phyloP scores from a whole-genome alignment of 2,329 filamentous ascomycete species.

The Ascomycota sp. region DNA sequence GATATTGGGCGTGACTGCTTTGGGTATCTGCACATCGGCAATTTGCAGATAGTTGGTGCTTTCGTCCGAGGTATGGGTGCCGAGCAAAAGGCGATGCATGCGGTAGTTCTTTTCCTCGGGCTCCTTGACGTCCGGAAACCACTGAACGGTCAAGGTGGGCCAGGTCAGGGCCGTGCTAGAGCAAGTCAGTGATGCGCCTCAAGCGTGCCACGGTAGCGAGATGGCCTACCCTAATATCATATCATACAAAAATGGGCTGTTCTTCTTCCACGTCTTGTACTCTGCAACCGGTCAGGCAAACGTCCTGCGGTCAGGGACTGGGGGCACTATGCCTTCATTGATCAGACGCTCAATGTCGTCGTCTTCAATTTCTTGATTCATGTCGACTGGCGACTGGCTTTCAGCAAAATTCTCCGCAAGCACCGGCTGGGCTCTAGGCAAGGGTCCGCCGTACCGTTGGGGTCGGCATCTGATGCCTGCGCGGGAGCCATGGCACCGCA shows the following conservation, averaged over 20 bases:
- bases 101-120: constrained; percentile 69
- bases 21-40: constrained; percentile 80
- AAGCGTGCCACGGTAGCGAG: not conserved
- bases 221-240: constrained; percentile 56
- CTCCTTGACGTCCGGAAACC: constrained; percentile 87
- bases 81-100: constrained; percentile 72
- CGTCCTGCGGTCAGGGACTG: no score
- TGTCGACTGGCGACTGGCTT: constrained; percentile 10
- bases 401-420: not conserved
- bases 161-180: constrained; percentile 76
- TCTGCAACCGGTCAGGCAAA: constrained; percentile 26
- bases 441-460: constrained; percentile 9
- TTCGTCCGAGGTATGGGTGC: constrained; percentile 77
- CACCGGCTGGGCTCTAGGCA: no score
- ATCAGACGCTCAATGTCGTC: constrained; percentile 66
- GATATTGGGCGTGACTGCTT: constrained; percentile 47
- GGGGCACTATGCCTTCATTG: constrained; percentile 50
- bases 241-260: constrained; percentile 92
- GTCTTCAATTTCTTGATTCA: constrained; percentile 42
- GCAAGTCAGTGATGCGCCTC: not conserved
- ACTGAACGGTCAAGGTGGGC: constrained; percentile 92
- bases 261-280: constrained; percentile 99
- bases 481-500: constrained; percentile 13
- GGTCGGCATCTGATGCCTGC: constrained; percentile 13
- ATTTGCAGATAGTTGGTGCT: constrained; percentile 85